These are phyloP conservation scores for Aspergillus tubingensis DNA, from an alignment of 2,329 filamentous ascomycete genomes.

Conservation along the genomic window DNA sequence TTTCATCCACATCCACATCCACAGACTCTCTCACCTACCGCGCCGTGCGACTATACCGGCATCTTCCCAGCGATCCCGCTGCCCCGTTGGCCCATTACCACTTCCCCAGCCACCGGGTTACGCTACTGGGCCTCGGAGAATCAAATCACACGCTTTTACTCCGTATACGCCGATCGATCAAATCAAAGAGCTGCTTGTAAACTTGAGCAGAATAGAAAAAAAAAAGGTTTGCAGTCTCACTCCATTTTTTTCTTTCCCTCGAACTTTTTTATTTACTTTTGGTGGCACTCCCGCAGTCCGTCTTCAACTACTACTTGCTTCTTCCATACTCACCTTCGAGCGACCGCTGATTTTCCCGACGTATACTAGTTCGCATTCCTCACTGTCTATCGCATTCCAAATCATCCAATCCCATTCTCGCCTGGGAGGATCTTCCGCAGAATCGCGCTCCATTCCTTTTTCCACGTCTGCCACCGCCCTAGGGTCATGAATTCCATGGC, in stretches of 20 bases:
- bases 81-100: slow-evolving; percentile 16
- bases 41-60: slow-evolving; percentile 12
- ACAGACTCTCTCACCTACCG: neutral
- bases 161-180: slow-evolving; percentile 18
- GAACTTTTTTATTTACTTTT: neutral
- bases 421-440: slow-evolving; percentile 18
- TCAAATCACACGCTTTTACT: slow-evolving; percentile 12
- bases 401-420: slow-evolving; percentile 18
- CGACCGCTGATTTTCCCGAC: slow-evolving; percentile 9
- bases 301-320: neutral
- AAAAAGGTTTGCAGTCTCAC: slow-evolving; percentile 3
- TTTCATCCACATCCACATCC: neutral
- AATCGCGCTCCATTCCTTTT: slow-evolving; percentile 17
- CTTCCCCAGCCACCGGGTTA: slow-evolving; percentile 27
- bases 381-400: slow-evolving; percentile 20
- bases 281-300: neutral
- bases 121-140: slow-evolving; percentile 10
- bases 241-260: neutral
- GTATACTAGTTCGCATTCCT: slow-evolving; percentile 24
- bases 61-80: slow-evolving; percentile 19
- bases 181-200: slow-evolving; percentile 8
- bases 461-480: slow-evolving; percentile 19
- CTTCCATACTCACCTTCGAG: neutral
- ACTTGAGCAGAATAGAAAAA: neutral
- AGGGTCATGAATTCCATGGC: slow-evolving; percentile 21